Base-by-base conservation (phyloP, 495 filamentous ascomycete species). In the Glutinoglossum americanum region DNA sequence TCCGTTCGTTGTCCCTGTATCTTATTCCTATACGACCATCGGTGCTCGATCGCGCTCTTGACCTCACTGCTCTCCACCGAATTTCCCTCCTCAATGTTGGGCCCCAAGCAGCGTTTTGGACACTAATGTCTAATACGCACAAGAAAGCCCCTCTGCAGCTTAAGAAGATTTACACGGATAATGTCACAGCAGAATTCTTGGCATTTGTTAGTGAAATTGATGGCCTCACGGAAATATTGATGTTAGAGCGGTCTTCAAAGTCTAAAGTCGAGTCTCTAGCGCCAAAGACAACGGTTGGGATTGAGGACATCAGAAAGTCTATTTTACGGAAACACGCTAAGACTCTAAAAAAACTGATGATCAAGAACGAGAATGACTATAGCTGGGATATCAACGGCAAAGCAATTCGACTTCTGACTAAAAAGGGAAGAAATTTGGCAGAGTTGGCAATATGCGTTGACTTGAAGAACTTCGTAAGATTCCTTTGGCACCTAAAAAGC, bases 21-120 rank as follows among this genome's bases (percentile, higher is more conserved):
- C 73, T 77, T 47, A 71, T 83, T 28, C 80, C 80, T 0, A 66
- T 78, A 57, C 76, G 73, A 63, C 68, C 78, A 0, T 72, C 71
- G 0, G 68, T 80, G 0, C 53, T 83, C 7, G 71, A 66, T 5
- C 67, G 68, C 28, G 73, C 74, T 4, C 62, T 82, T 6, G 78
- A 83, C 59, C 54, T 82, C 11, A 69, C 64, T 19, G 60, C 65
- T 3, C 70, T 83, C 3, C 72, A 69, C 57, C 69, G 67, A 33
- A 62, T 83, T 19, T 79, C 78, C 0, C 68, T 83, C 9, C 73
- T 83, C 48, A 80, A 80, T 55, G 78, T 80, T 26, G 80, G 80
- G 0, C 63, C 71, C 3, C 80, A 83, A 63, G 72, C 70, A 45
- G 66, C 68, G 3, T 73, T 82, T 59, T 83, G 80, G 80, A 64